Evolutionary conservation across 257 asterid species (phyloP).

Genomic region (Handroanthus guayacan): DNA sequence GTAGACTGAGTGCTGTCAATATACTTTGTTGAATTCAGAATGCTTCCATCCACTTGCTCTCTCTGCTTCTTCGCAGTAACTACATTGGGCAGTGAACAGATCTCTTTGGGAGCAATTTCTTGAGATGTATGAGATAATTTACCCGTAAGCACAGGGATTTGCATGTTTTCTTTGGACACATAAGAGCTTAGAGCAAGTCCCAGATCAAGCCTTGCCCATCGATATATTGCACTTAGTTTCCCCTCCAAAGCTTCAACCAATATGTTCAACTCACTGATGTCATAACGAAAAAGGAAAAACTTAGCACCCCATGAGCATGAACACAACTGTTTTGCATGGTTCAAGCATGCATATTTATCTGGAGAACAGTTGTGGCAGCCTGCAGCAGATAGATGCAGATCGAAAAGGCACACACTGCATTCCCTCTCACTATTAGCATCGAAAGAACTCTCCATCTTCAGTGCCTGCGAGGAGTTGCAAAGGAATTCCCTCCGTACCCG

Average conservation of each 20-base stretch:
- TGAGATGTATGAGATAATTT: slow-evolving; percentile 47
- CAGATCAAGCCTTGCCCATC: slow-evolving; percentile 83
- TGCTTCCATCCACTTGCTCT: slow-evolving; percentile 38
- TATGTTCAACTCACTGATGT: slow-evolving; percentile 63
- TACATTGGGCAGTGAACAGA: slow-evolving; percentile 30
- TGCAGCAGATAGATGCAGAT: slow-evolving; percentile 80
- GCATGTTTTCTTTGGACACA: slow-evolving; percentile 58
- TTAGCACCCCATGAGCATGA: slow-evolving; percentile 80
- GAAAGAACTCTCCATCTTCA: slow-evolving; percentile 81
- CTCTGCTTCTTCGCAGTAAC: slow-evolving; percentile 43
- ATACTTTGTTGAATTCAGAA: slow-evolving; percentile 34
- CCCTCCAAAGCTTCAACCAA: slow-evolving; percentile 88
- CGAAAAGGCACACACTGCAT: slow-evolving; percentile 77
- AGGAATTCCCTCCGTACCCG: slow-evolving; percentile 63
- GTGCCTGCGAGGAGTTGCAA: slow-evolving; percentile 64
- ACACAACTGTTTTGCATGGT: slow-evolving; percentile 80
- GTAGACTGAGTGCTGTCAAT: slow-evolving; percentile 33
- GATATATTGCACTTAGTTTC: slow-evolving; percentile 74
- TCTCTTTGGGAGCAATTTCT: slow-evolving; percentile 45
- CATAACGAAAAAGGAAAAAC: slow-evolving; percentile 76
- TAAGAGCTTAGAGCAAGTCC: slow-evolving; percentile 77
- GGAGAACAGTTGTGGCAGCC: slow-evolving; percentile 87
- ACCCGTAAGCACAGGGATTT: slow-evolving; percentile 43
- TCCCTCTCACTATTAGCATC: slow-evolving; percentile 82
- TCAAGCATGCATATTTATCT: slow-evolving; percentile 77